Base-by-base conservation (phyloP, 305 asterid species). In the Coffea humblotiana region DNA sequence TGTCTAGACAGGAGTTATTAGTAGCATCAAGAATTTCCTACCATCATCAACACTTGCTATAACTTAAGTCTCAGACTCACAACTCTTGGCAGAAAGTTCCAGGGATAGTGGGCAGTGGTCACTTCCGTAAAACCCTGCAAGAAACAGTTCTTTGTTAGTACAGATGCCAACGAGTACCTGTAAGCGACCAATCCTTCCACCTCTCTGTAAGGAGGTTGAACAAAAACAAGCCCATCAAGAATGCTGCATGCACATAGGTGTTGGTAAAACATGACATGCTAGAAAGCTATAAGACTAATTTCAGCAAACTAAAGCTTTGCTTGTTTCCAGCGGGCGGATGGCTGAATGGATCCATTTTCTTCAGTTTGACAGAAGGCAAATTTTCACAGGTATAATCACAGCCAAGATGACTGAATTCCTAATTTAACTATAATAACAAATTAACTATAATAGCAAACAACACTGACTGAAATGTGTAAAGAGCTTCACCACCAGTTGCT, bases 71-170 rank as follows among this genome's bases (percentile, higher is more conserved):
- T 81, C 81, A n/a, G 86, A 63, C 74, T 82, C 81, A 25, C 84
- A 79, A 56, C 10, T 79, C 37, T 66, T 56, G 58, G 81, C 89
- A 75, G 92, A 90, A 40, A 96, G 94, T 88, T 91, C 91, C 48
- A 94, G 92, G 54, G 91, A 87, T 71, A 96, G 95, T 11, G 99
- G 99, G 85, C 98, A 90, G 83, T 96, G 99, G 85, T 96, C 97
- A 84, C 99, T 96, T 84, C 99, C 99, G 61, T 88, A 96, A 84
- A 96, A 96, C 81, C 98, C 99, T 93, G 91, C 80, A 84, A 83
- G 74, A 71, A 40, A 0, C 47, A 43, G 51, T 72, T 48, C 29
- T 80, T 47, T 48, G n/a, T 76, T 66, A 72, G 65, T 40, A 16
- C 32, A 67, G 10, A 43, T 32, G 68, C 49, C 27, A 6, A 0